A percentile compares a stretch with the other conserved stretches of the same genome.
phyloP scores from a whole-genome alignment of 2,329 filamentous ascomycete genomes.

The Juglanconis sp. region DNA sequence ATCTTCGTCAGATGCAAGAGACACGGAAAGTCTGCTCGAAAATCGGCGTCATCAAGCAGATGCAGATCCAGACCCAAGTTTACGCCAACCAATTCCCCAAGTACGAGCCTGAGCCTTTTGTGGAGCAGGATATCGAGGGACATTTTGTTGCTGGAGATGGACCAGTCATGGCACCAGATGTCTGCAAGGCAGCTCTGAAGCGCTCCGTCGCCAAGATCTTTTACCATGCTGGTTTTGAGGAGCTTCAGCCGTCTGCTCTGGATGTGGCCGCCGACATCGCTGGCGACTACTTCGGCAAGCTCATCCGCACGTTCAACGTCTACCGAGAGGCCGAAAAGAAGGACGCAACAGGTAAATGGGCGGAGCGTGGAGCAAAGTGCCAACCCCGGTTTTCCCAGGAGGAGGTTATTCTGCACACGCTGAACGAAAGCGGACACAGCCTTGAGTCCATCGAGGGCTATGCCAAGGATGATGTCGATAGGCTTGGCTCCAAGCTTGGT shows the following conservation, averaged over 20 bases:
- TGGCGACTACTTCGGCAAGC: slow-evolving; percentile 82
- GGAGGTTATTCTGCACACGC: slow-evolving; percentile 81
- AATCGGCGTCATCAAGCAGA: slow-evolving; percentile 97
- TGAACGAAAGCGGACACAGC: slow-evolving; percentile 81
- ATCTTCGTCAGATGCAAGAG: slow-evolving; percentile 93
- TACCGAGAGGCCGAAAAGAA: slow-evolving; percentile 83
- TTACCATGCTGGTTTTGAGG: slow-evolving; percentile 94
- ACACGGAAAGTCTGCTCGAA: slow-evolving; percentile 94
- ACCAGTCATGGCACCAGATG: slow-evolving; percentile 78
- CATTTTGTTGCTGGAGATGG: slow-evolving; percentile 87
- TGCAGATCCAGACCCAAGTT: slow-evolving; percentile 97
- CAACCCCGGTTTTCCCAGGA: slow-evolving; percentile 74
- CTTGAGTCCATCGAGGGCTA: slow-evolving; percentile 80
- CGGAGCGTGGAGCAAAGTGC: slow-evolving; percentile 40
- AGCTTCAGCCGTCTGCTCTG: slow-evolving; percentile 90
- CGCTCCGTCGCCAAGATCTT: slow-evolving; percentile 92
- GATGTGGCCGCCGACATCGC: slow-evolving; percentile 88
- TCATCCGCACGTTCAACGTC: slow-evolving; percentile 73
- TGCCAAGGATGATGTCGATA: slow-evolving; percentile 89
- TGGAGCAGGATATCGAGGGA: slow-evolving; percentile 82
- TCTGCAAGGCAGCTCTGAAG: slow-evolving; percentile 80
- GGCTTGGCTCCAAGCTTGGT: slow-evolving; percentile 72
- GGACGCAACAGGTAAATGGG: slow-evolving; percentile 42
- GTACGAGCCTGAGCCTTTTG: slow-evolving; percentile 85
- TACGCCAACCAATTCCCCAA: slow-evolving; percentile 99